Percentiles rank a stretch among this genome's conserved stretches.
phyloP scores from a whole-genome alignment of 2,329 filamentous ascomycete species.

The Aphanoascus verrucosus region DNA sequence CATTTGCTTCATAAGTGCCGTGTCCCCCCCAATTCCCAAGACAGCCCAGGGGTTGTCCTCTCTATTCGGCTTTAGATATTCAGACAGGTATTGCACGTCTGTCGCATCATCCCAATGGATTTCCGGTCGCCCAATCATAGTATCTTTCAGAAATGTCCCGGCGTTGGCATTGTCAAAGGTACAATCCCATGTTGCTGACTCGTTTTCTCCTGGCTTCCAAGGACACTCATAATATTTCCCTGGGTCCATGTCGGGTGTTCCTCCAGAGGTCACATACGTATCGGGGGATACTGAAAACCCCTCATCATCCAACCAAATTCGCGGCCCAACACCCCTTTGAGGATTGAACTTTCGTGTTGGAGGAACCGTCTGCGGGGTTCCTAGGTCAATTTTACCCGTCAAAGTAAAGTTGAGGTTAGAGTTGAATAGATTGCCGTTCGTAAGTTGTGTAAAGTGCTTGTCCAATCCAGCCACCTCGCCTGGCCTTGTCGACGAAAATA shows the following conservation, averaged over 20 bases:
- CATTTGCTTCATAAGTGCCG: conserved; percentile 14
- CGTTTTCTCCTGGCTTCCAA: conserved; percentile 5
- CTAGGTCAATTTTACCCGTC: conserved; percentile 9
- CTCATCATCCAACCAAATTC: conserved; percentile 14
- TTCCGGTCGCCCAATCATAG: conserved; percentile 9
- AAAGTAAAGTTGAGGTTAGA: conserved; percentile 12
- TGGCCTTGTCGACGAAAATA: conserved; percentile 11
- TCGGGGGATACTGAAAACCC: conserved; percentile 14
- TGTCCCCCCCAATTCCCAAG: conserved; percentile 11
- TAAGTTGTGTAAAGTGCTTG: conserved; percentile 8
- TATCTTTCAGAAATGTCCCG: neutral
- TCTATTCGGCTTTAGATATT: conserved; percentile 10
- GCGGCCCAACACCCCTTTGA: conserved; percentile 4
- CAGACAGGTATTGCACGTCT: conserved; percentile 4
- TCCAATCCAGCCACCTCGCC: conserved; percentile 8
- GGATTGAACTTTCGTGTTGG: conserved; percentile 9
- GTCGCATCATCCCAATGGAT: conserved; percentile 14
- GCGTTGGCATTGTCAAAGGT: conserved; percentile 11
- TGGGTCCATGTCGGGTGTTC: neutral
- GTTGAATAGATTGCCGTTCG: conserved; percentile 12
- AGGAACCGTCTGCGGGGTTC: conserved; percentile 10
- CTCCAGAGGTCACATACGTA: conserved; percentile 10
- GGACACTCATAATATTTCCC: conserved; percentile 8
- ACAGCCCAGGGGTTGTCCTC: conserved; percentile 13
- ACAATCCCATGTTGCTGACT: conserved; percentile 11